These are phyloP conservation scores for Pistacia vera DNA, from an alignment of 345 rosid species.

Conservation along the genomic window DNA sequence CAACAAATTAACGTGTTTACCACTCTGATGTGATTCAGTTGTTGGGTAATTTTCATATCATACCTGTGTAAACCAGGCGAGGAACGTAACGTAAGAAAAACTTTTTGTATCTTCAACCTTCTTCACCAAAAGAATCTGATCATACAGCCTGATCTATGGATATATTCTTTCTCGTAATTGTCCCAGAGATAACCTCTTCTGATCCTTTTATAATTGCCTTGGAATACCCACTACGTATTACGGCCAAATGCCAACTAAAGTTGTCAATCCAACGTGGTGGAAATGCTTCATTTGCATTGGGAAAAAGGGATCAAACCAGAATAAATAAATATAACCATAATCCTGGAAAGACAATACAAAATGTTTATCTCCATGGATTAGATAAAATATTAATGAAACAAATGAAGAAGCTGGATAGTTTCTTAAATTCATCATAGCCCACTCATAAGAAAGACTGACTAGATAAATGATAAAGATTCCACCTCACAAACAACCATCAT, in stretches of 20 bases:
- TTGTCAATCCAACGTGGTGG: no score
- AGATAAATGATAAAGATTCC: no score
- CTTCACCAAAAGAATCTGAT: background rate
- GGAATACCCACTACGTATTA: conserved; percentile 7
- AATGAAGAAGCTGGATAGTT: no score
- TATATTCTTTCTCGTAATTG: no score
- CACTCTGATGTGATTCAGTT: background rate
- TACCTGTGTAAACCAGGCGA: background rate
- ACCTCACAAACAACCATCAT: no score
- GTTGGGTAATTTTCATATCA: background rate
- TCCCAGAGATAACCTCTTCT: no score
- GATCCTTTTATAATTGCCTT: background rate
- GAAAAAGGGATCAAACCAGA: no score
- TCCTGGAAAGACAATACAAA: background rate
- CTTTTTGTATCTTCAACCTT: background rate
- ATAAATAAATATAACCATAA: no score
- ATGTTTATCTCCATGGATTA: no score
- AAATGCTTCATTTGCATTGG: no score
- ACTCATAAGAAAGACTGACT: no score
- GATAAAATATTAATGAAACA: no score
- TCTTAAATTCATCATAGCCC: background rate
- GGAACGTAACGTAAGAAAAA: background rate
- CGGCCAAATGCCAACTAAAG: background rate
- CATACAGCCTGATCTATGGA: background rate
- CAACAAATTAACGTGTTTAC: background rate